phyloP scores from a whole-genome alignment of 495 filamentous ascomycete genomes.

The Aspergillus steynii region DNA sequence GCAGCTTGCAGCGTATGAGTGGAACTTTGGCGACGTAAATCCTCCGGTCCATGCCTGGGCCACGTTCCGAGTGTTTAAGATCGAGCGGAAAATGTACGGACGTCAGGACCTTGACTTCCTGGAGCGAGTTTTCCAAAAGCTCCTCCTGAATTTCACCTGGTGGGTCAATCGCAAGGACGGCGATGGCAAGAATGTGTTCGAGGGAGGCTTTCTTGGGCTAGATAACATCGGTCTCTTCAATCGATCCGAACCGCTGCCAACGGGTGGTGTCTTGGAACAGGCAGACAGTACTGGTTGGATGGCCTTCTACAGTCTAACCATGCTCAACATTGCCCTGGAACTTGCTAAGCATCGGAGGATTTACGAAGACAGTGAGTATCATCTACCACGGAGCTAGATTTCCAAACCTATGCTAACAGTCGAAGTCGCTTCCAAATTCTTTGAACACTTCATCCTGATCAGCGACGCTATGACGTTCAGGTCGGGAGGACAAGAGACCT shows the following conservation, averaged over 20 bases:
- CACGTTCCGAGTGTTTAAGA: slow-evolving; percentile 93
- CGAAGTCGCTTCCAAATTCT: slow-evolving; percentile 88
- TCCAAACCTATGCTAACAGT: slow-evolving; percentile 13
- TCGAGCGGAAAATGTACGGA: slow-evolving; percentile 95
- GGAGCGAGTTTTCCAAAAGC: slow-evolving; percentile 93
- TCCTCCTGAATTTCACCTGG: slow-evolving; percentile 97
- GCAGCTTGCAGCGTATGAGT: slow-evolving; percentile 89
- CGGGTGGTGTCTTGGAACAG: slow-evolving; percentile 89
- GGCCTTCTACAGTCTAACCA: slow-evolving; percentile 92
- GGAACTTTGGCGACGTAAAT: slow-evolving; percentile 98
- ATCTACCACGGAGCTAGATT: neutral
- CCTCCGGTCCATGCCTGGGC: slow-evolving; percentile 97
- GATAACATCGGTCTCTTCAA: slow-evolving; percentile 98
- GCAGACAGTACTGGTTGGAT: slow-evolving; percentile 99
- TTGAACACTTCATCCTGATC: slow-evolving; percentile 97
- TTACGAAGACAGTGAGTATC: slow-evolving; percentile 76
- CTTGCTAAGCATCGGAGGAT: slow-evolving; percentile 93
- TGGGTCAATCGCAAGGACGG: slow-evolving; percentile 96
- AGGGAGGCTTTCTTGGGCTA: slow-evolving; percentile 93
- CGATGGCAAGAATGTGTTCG: slow-evolving; percentile 94
- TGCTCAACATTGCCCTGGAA: slow-evolving; percentile 95
- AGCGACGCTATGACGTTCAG: slow-evolving; percentile 97
- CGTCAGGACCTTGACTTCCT: slow-evolving; percentile 93
- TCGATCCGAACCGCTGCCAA: slow-evolving; percentile 93
- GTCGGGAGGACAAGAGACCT: slow-evolving; percentile 73